Evolutionary conservation across 768 basidiomycete species (phyloP).

Genomic region (Tylopilus sp.): DNA sequence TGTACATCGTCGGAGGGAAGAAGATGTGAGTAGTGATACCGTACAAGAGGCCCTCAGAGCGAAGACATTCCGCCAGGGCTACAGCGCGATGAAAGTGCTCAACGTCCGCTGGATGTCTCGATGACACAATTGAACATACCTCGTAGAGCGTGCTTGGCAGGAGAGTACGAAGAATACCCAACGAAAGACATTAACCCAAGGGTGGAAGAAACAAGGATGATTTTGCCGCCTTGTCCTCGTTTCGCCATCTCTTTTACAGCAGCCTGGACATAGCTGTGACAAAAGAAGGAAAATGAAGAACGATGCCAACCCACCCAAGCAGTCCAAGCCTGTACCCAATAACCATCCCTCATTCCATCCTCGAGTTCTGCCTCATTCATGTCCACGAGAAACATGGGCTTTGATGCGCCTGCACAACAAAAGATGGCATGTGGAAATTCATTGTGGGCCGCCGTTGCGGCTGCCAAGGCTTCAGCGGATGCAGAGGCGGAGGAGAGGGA

Average conservation of each 20-base stretch:
- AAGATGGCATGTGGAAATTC: constrained; percentile 73
- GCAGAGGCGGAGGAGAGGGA: constrained; percentile 51
- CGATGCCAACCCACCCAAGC: constrained; percentile 34
- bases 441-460: constrained; percentile 54
- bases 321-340: constrained; percentile 47
- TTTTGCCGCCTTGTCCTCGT: constrained; percentile 57
- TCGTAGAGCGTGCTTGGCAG: constrained; percentile 81
- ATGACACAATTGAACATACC: constrained; percentile 41
- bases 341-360: constrained; percentile 34
- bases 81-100: neutral
- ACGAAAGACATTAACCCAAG: constrained; percentile 72
- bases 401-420: constrained; percentile 70
- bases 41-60: constrained; percentile 76
- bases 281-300: neutral
- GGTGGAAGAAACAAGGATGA: constrained; percentile 73
- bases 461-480: constrained; percentile 59
- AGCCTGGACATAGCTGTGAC: constrained; percentile 40
- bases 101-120: neutral
- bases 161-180: constrained; percentile 78
- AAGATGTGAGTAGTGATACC: constrained; percentile 75
- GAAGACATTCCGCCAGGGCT: constrained; percentile 84
- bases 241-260: constrained; percentile 63
- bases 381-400: constrained; percentile 75
- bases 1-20: constrained; percentile 79
- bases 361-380: constrained; percentile 55